phyloP scores from a whole-genome alignment of 257 asterid genomes.

The Coffea canephora region DNA sequence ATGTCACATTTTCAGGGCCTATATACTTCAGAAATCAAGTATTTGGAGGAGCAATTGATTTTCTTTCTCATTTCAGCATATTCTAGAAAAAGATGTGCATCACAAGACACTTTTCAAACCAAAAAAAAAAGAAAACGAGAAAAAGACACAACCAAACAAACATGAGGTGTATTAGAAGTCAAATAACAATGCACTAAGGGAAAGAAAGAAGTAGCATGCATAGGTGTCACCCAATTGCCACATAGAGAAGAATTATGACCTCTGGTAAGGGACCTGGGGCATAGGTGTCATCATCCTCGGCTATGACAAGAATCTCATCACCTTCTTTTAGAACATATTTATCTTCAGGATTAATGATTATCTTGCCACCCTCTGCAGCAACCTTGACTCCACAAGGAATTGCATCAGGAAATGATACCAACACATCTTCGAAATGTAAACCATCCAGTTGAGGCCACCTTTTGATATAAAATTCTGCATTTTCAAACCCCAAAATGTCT shows the following conservation, averaged over 20 bases:
- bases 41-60: background rate
- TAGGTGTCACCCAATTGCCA: constrained; percentile 4
- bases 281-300: constrained; percentile 98
- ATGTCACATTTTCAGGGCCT: background rate
- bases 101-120: too few species aligned
- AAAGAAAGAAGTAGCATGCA: background rate
- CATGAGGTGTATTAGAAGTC: background rate
- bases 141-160: background rate
- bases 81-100: background rate
- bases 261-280: constrained; percentile 83
- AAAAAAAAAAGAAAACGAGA: too few species aligned
- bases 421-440: constrained; percentile 64
- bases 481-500: constrained; percentile 94
- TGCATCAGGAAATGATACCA: constrained; percentile 85
- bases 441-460: constrained; percentile 92
- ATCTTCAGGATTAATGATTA: constrained; percentile 85
- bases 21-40: background rate
- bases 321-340: constrained; percentile 77
- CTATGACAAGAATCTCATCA: constrained; percentile 93
- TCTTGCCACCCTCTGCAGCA: constrained; percentile 77
- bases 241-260: constrained; percentile 45
- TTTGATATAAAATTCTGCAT: constrained; percentile 91
- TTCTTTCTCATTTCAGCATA: background rate
- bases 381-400: constrained; percentile 94
- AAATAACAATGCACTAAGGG: background rate